phyloP scores from a whole-genome alignment of 2,329 filamentous ascomycete species.

The Macrophomina phaseolina region DNA sequence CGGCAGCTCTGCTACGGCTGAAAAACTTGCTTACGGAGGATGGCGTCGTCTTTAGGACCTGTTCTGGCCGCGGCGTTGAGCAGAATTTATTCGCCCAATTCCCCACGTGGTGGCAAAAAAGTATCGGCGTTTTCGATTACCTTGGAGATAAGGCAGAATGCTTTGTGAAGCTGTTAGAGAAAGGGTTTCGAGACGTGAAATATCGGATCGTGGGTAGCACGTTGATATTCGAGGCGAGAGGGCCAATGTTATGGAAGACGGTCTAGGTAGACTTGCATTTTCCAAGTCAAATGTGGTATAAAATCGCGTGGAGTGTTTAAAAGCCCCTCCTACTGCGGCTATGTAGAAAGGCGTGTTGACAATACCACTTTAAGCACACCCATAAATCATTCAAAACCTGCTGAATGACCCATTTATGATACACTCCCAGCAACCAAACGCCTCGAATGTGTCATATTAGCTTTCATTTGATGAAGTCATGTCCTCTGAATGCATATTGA shows the following conservation, averaged over 20 bases:
- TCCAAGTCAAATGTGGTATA: background rate
- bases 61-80: conserved; percentile 41
- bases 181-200: conserved; percentile 49
- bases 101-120: conserved; percentile 45
- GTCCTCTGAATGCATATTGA: too few relatives aligned
- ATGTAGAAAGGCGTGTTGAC: too few relatives aligned
- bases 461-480: too few relatives aligned
- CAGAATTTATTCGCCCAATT: conserved; percentile 35
- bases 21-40: conserved; percentile 24
- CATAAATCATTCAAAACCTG: too few relatives aligned
- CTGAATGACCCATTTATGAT: too few relatives aligned
- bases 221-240: conserved; percentile 46
- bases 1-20: background rate
- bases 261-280: background rate
- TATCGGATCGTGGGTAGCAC: conserved; percentile 46
- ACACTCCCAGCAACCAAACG: too few relatives aligned
- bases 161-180: conserved; percentile 43
- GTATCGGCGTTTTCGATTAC: conserved; percentile 47
- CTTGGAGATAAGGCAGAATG: conserved; percentile 44
- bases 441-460: too few relatives aligned
- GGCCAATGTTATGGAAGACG: conserved; percentile 30
- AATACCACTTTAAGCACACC: too few relatives aligned
- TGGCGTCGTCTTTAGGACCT: conserved; percentile 48
- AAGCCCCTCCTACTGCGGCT: too few relatives aligned
- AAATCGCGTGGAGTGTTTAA: too few relatives aligned